Percentiles rank a stretch among this genome's conserved stretches.
Conservation (phyloP, 495 filamentous ascomycete genomes). For the Trichoderma asperelloides region DNA sequence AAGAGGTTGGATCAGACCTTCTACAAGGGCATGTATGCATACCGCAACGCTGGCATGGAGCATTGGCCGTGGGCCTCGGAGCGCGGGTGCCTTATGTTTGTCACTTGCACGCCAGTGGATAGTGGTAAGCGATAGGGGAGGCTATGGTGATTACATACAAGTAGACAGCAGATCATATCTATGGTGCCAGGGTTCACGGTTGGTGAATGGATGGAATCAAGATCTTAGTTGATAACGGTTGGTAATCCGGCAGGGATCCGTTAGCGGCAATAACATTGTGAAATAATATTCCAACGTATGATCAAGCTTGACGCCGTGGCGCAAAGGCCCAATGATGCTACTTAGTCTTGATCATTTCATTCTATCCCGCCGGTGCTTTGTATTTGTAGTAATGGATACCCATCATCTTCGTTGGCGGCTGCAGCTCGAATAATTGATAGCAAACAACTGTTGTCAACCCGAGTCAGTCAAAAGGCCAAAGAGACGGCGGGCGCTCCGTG, state of each 20-base stretch:
- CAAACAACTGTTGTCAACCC: background rate
- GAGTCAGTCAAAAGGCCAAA: background rate
- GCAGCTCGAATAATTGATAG: background rate
- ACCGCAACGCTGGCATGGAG: slow-evolving; percentile 3
- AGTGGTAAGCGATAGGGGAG: background rate
- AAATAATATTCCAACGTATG: slow-evolving; percentile 6
- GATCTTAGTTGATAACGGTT: background rate
- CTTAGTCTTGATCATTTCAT: background rate
- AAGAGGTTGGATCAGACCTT: background rate
- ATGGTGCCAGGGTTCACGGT: background rate
- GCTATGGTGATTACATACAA: background rate
- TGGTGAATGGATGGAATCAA: background rate
- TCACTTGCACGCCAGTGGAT: background rate
- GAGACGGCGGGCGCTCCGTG: background rate
- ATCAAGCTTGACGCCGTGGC: background rate
- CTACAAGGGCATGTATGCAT: slow-evolving; percentile 8
- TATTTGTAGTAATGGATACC: background rate
- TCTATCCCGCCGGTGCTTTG: background rate
- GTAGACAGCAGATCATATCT: too few species aligned
- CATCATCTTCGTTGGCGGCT: background rate
- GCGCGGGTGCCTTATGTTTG: background rate
- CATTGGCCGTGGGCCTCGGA: background rate
- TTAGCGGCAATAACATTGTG: background rate
- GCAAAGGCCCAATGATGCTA: background rate
- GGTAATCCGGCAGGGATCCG: background rate